Evolutionary conservation across 768 basidiomycete species (phyloP), one percentile per base, ranked within the genome.

Genomic region (Collybiopsis luxurians): DNA sequence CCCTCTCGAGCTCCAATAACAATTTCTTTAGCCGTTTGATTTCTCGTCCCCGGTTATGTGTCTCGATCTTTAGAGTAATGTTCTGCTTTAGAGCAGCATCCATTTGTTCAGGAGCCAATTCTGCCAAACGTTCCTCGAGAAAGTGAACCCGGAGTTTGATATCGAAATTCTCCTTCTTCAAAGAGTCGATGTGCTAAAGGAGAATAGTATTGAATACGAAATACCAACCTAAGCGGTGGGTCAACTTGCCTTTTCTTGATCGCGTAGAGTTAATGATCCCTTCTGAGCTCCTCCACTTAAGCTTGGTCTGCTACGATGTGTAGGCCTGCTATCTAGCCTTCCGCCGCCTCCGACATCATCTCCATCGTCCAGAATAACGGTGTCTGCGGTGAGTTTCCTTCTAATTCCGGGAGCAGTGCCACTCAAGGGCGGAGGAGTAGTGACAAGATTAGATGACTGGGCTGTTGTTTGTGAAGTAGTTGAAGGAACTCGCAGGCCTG

Each of bases 141-240:
- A 97, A 96, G 67, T 97, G 94, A 2, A 98, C 91, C 57, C 94
- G 91, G 51, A 98, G 82, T 71, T 98, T 97, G 68, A 99, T 87
- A 66, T 88, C 89, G 70, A 98, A 98, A 77, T 96, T 96, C 70
- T 98, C 95, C 70, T 95, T 97, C 76, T 96, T 95, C 65, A 95
- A 83, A 60, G 86, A 86, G 73, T 98, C 94, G 67, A 97, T 92
- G 70, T 95, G 91, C 95, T 98, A 28, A 28, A 34, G 31, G 26
- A 4, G 23, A 27, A 36, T 23, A 39, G 36, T 9, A 19, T 3
- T 26, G 3, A 9, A 4, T 48, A 19, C 21, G 21, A 12, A 39
- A 4, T 10, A 23, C 19, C 23, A 13, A 6, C 19, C n/a, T n/a
- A n/a, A n/a, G n/a, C n/a, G n/a, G n/a, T 51, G 1, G 15, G 13